Base-by-base conservation (phyloP, 768 basidiomycete genomes). In the Lentinula raphanica region DNA sequence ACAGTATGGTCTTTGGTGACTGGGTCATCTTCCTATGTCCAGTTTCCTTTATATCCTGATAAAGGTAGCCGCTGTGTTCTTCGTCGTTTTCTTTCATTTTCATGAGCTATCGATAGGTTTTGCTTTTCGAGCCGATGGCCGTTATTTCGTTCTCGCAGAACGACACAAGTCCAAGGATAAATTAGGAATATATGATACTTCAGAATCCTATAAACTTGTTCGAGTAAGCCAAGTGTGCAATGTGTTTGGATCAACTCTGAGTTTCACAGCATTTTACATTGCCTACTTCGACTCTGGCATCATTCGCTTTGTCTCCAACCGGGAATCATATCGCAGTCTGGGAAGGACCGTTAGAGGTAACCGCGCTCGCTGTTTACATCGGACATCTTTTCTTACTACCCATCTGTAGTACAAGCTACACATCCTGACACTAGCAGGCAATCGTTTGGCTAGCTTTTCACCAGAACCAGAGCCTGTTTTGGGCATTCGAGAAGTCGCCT, bases 141-240 rank as follows among this genome's bases (percentile, higher is more conserved):
- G 86, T 12, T 94, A 94, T 69, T 87, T 96, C 64, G 74, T 93
- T 23, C 73, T 96, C 5, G 93, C 89, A 4, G 94, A 97, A 68
- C 80, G 92, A 21, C 94, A 96, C 68, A 88, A 88, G 63, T 94
- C 92, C 1, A 94, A 88, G 69, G 94, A 96, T 65, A 88, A 87
- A 0, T 68, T 94, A 0, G 92, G 92, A 23, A 74, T 97, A 3
- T 97, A 98, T 67, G 93, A 96, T 65, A 76, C 82, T 3, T 64
- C 76, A 2, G 81, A 88, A 56, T 75, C 79, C 1, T 94, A 86
- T 71, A 87, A 84, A 63, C 76, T 92, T 21, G 81, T 87, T 54
- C 79, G 89, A 63, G 92, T 92, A 71, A 56, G 81, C 72, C 4
- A 49, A 29, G 59, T 58, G 5, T 45, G 31, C 48, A 31, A 15